Conservation (phyloP, 2,329 filamentous ascomycete genomes). For the Aspergillus pseudoterreus region DNA sequence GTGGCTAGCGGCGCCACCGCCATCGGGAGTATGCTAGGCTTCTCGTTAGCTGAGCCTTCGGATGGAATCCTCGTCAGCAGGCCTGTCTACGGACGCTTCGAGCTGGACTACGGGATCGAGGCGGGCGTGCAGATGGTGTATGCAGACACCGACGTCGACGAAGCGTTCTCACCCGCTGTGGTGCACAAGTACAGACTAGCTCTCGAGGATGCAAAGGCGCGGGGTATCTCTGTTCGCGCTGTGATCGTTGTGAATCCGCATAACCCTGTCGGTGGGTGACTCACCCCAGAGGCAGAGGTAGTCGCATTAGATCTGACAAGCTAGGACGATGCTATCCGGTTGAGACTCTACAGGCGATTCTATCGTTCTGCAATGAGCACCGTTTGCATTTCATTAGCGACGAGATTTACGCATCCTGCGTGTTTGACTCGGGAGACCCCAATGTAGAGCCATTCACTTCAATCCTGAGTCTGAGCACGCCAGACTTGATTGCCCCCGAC, state of each 20-base stretch:
- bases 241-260: conserved; percentile 44
- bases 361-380: conserved; percentile 48
- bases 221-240: conserved; percentile 36
- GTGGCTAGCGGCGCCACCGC: conserved; percentile 42
- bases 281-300: conserved; percentile 9
- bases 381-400: conserved; percentile 53
- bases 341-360: conserved; percentile 41
- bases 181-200: conserved; percentile 38
- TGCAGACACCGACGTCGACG: conserved; percentile 32
- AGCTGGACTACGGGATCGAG: conserved; percentile 46
- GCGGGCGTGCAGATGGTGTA: conserved; percentile 40
- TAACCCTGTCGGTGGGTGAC: conserved; percentile 40
- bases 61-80: conserved; percentile 47
- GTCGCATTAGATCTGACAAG: conserved; percentile 8
- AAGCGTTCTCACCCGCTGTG: conserved; percentile 35
- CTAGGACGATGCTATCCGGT: conserved; percentile 43
- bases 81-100: conserved; percentile 49
- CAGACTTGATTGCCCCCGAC: conserved; percentile 44
- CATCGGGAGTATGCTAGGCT: conserved; percentile 42
- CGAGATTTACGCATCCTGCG: conserved; percentile 55
- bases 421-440: conserved; percentile 41
- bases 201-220: conserved; percentile 25
- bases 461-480: conserved; percentile 40
- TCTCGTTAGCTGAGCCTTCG: conserved; percentile 39
- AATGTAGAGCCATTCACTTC: conserved; percentile 43